Evolutionary conservation across 2,329 filamentous ascomycete genomes (phyloP), one percentile per base, ranked within the genome.

Genomic region (Teratosphaeria pseudoeucalypti): DNA sequence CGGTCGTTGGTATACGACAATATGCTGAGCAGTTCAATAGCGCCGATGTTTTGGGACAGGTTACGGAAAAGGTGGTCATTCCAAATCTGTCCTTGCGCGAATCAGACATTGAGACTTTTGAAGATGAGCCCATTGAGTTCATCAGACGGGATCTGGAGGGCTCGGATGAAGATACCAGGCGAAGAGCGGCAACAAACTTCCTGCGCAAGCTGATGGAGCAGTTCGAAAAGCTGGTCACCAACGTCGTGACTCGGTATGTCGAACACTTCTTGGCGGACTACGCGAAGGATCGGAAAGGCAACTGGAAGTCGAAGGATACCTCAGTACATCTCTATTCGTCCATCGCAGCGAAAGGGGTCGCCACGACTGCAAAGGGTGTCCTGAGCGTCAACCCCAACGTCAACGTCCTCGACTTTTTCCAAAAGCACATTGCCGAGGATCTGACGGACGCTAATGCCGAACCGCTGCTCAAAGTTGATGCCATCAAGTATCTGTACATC

Each of bases 111-210:
- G 94, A 99, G 73, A 82, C 96, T 65, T 97, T 99, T 67, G 94
- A 99, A 72, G 95, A 99, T 71, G 95, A 99, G 77, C 94, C 94
- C 0, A 99, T 99, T 65, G 94, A 99, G 74, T 99, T 95, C 72
- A 99, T 99, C 70, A 84, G 94, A 63, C 84, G 91, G 68, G 94
- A 99, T 74, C 79, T 99, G 55, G 94, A 99, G 73, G 94, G 94
- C 6, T 96, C 94, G 1, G 94, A 99, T 74, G 95, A 88, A 58
- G 94, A 97, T 72, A 99, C 94, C 1, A 82, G 94, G 70, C 82
- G 94, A 66, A 84, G 94, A 69, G 92, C 94, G 49, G 92, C 95
- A 0, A 97, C 92, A 0, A 94, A 97, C 73, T 99, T 99, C 77
- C 77, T 99, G 60, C 84, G 90, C 63, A 88, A 91, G 70, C 81